A percentile compares a stretch with the other conserved stretches of the same genome.
These are phyloP conservation scores for Chaetomium olivaceum DNA, from an alignment of 2,329 filamentous ascomycete genomes.

Conservation along the genomic window DNA sequence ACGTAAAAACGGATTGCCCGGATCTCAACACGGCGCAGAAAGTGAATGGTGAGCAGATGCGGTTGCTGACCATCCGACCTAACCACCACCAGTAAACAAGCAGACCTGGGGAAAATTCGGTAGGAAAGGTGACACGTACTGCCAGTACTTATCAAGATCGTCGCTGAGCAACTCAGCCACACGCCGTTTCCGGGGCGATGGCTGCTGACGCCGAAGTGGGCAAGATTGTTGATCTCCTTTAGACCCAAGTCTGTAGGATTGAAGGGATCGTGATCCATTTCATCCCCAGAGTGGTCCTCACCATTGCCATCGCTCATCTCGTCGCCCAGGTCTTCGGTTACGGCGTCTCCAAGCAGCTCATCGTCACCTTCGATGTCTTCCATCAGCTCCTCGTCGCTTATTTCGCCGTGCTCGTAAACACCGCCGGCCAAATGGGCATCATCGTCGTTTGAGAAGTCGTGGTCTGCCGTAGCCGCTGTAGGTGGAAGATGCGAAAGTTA, in stretches of 20 bases:
- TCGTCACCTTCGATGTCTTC: constrained; percentile 22
- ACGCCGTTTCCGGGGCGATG: constrained; percentile 80
- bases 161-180: constrained; percentile 73
- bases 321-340: constrained; percentile 31
- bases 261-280: constrained; percentile 39
- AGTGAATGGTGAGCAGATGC: constrained; percentile 77
- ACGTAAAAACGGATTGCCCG: constrained; percentile 79
- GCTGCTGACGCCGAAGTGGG: constrained; percentile 79
- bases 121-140: constrained; percentile 51
- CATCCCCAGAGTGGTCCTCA: constrained; percentile 29
- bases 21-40: constrained; percentile 79
- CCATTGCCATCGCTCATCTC: constrained; percentile 26
- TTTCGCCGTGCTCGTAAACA: constrained; percentile 4
- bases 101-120: background rate
- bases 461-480: constrained; percentile 22
- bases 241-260: constrained; percentile 59
- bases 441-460: constrained; percentile 26
- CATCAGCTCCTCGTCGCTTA: constrained; percentile 21
- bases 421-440: background rate
- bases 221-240: constrained; percentile 83
- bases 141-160: constrained; percentile 74
- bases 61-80: constrained; percentile 83
- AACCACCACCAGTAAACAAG: background rate
- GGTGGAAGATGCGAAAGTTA: constrained; percentile 17
- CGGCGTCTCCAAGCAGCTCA: constrained; percentile 27